A percentile compares a stretch with the other conserved stretches of the same genome.
phyloP scores from a whole-genome alignment of 2,329 filamentous ascomycete species.

The Fragosphaeria purpurea region DNA sequence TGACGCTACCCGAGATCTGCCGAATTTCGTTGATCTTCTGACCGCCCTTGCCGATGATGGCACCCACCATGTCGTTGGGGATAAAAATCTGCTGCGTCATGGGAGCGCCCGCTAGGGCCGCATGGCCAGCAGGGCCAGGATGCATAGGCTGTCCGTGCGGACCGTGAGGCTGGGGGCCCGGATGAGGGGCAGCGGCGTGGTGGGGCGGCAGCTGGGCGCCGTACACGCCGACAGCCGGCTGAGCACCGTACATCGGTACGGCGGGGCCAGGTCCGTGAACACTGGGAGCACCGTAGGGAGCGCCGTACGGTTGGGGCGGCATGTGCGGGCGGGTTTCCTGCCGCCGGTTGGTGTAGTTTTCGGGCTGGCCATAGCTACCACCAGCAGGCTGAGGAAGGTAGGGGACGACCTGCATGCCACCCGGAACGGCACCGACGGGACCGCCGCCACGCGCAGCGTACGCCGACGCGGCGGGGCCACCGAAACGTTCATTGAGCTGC shows the following conservation, averaged over 20 bases:
- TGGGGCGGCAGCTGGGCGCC: slow-evolving; percentile 71
- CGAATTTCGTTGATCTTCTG: slow-evolving; percentile 99
- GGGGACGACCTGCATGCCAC: slow-evolving; percentile 98
- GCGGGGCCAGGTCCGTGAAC: slow-evolving; percentile 51
- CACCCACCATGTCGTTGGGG: slow-evolving; percentile 98
- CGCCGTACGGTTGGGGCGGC: slow-evolving; percentile 66
- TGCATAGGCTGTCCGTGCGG: slow-evolving; percentile 68
- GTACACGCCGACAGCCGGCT: slow-evolving; percentile 64
- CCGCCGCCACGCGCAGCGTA: slow-evolving; percentile 93
- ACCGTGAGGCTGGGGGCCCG: slow-evolving; percentile 49
- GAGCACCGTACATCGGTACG: slow-evolving; percentile 58
- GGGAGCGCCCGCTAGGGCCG: slow-evolving; percentile 58
- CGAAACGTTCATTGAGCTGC: slow-evolving; percentile 93
- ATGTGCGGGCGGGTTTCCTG: slow-evolving; percentile 64
- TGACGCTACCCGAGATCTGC: slow-evolving; percentile 92
- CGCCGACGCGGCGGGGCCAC: slow-evolving; percentile 90
- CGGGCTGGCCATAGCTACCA: slow-evolving; percentile 84
- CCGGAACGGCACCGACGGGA: slow-evolving; percentile 85
- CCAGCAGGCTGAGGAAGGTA: slow-evolving; percentile 90
- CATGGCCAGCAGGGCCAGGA: slow-evolving; percentile 53
- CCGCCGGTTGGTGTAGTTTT: slow-evolving; percentile 65
- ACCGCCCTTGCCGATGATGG: slow-evolving; percentile 96
- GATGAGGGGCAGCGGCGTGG: slow-evolving; percentile 48
- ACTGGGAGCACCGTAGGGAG: slow-evolving; percentile 59
- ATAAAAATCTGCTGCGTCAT: slow-evolving; percentile 98